Evolutionary conservation across 192 early-diverging fungal genomes (phyloP).

Genomic region (Mortierella hygrophila): DNA sequence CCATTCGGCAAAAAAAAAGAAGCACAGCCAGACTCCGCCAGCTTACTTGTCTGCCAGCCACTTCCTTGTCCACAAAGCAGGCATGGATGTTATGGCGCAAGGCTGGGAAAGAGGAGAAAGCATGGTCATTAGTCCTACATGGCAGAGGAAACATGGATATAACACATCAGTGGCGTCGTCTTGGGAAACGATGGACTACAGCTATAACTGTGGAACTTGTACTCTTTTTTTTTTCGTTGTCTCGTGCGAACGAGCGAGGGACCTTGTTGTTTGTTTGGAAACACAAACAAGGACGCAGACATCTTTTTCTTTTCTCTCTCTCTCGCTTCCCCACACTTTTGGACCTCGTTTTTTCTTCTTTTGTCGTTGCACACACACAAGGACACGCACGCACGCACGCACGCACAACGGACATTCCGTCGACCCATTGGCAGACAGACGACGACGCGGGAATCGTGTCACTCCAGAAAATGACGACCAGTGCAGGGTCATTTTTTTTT

Average conservation of each 20-base stretch:
- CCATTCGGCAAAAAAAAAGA: background rate
- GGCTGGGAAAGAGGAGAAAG: background rate
- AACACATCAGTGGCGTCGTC: background rate
- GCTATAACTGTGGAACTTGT: background rate
- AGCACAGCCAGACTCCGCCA: background rate
- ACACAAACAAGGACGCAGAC: background rate
- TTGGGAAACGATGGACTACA: background rate
- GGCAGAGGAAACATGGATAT: background rate
- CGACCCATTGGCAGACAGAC: background rate
- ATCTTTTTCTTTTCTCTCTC: background rate
- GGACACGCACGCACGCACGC: background rate
- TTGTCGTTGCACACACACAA: background rate
- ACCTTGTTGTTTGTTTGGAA: background rate
- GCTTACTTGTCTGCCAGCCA: background rate
- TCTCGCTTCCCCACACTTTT: background rate
- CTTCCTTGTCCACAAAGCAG: background rate
- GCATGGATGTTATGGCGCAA: background rate
- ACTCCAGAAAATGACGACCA: background rate
- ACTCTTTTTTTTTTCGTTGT: background rate
- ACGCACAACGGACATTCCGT: background rate
- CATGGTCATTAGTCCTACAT: background rate
- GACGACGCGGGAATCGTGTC: background rate
- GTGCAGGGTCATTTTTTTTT: background rate
- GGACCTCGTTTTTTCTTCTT: background rate
- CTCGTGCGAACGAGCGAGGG: background rate